Percentiles rank a stretch among this genome's conserved stretches.
phyloP scores from a whole-genome alignment of 179 eudicot species.

The Spinacia oleracea region DNA sequence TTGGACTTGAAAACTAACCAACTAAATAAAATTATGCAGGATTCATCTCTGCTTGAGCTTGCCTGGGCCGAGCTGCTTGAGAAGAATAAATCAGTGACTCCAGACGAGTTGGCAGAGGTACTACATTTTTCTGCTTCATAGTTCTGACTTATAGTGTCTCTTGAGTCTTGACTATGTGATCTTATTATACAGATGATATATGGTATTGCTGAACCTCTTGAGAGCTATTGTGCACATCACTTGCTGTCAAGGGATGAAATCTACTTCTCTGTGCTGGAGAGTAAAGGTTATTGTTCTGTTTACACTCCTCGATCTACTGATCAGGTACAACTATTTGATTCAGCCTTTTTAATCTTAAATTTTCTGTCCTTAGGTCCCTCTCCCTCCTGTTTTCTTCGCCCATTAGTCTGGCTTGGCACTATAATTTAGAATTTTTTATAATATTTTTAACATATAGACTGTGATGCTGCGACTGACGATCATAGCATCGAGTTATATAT shows the following conservation, averaged over 20 bases:
- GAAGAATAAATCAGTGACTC: slow-evolving; percentile 58
- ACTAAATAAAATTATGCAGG: slow-evolving; percentile 46
- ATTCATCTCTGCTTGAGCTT: slow-evolving; percentile 78
- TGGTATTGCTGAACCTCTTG: slow-evolving; percentile 86
- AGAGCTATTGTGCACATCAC: slow-evolving; percentile 88
- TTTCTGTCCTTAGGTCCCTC: neutral
- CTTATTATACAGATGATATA: slow-evolving; percentile 78
- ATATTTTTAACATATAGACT: slow-evolving; percentile 2
- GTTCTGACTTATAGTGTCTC: slow-evolving; percentile 26
- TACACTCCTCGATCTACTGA: slow-evolving; percentile 70
- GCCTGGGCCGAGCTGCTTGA: slow-evolving; percentile 98
- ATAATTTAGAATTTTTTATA: neutral
- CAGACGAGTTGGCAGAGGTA: slow-evolving; percentile 88
- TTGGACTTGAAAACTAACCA: slow-evolving; percentile 8
- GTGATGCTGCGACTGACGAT: neutral
- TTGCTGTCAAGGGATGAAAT: slow-evolving; percentile 82
- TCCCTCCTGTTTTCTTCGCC: neutral
- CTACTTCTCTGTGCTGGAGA: slow-evolving; percentile 71
- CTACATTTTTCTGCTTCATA: slow-evolving; percentile 20
- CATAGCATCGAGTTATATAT: neutral
- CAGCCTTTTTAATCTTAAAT: neutral
- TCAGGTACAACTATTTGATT: slow-evolving; percentile 48
- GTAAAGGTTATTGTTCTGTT: slow-evolving; percentile 58
- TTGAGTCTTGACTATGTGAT: slow-evolving; percentile 29
- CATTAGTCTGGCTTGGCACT: slow-evolving; percentile 14